Base-by-base conservation (phyloP, 2,329 filamentous ascomycete species). In the Davidsoniella virescens region DNA sequence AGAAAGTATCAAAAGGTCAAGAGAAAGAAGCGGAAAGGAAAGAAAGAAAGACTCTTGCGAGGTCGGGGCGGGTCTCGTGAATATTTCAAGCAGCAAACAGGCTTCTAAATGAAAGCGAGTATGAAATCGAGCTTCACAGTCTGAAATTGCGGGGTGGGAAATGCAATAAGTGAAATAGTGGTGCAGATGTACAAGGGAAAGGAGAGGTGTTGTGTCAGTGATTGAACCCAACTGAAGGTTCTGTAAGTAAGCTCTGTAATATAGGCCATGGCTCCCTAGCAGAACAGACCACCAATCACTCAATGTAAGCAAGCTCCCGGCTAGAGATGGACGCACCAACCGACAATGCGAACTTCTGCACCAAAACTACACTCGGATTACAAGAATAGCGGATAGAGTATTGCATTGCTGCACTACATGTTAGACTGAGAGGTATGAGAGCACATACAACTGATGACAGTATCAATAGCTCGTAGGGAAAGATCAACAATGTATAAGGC, bases 21-120 rank as follows among this genome's bases (percentile, higher is more conserved):
- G 23, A 42, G 26, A 42, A 43, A 36, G 16, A 10, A 49, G 14
- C 23, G 43, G 43, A 37, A 33, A 46, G 29, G 36, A 37, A 18
- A 46, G 44, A 18, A 49, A 44, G 25, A 18, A 49, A 44, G 40
- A 37, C 44, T 12, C 44, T 51, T 52, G 45, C 50, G 50, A 52
- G 36, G 46, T 52, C 46, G 50, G 50, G 50, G 50, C 42, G 50
- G 50, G 41, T 40, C 44, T 44, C 37, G 44, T 36, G 20, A 40
- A 52, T 47, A 52, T 44, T 52, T 52, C 40, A 50, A 41, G 17
- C 16, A 44, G 36, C n/a, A 49, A 36, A n/a, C 12, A 14, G 36
- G n/a, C 14, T 49, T 16, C 16, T 17, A 38, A 12, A 25, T 18
- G 12, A 16, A 14, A 50, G 17, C 33, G 39, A 33, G 10, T 1